These are phyloP conservation scores for Geotrichum reessii DNA, from an alignment of 1,139 yeast genomes.

Conservation along the genomic window DNA sequence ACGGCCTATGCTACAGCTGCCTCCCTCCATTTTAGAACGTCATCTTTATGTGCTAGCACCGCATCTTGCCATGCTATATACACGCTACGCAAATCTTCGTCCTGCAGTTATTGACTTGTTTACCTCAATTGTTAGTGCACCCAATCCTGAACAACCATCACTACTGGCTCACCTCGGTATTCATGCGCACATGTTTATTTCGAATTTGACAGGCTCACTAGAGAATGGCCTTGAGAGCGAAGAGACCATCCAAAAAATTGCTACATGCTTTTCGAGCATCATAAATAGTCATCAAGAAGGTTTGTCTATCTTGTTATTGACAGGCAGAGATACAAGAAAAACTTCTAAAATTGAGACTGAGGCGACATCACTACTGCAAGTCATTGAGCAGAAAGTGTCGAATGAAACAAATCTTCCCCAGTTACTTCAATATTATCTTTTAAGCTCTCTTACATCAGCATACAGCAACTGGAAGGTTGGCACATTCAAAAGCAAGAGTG, in stretches of 20 bases:
- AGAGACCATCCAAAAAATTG: constrained; percentile 48
- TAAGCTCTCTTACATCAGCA: constrained; percentile 34
- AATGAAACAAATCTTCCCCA: constrained; percentile 3
- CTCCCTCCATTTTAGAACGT: constrained; percentile 62
- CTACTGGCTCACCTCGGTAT: constrained; percentile 74
- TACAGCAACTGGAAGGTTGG: constrained; percentile 28
- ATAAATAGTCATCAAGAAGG: constrained; percentile 84
- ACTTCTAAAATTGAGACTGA: constrained; percentile 28
- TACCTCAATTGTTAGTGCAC: constrained; percentile 55
- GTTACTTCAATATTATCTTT: constrained; percentile 17
- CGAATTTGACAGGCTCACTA: constrained; percentile 55
- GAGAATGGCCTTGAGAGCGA: constrained; percentile 55
- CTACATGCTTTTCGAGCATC: constrained; percentile 60
- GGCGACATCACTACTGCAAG: constrained; percentile 44
- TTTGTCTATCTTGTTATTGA: constrained; percentile 65
- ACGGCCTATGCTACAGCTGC: constrained; percentile 45
- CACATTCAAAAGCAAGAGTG: constrained; percentile 7
- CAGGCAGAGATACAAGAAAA: constrained; percentile 55
- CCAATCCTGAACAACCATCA: constrained; percentile 56
- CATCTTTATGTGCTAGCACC: constrained; percentile 53
- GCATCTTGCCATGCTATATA: constrained; percentile 54
- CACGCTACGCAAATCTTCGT: constrained; percentile 46
- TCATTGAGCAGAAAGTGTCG: constrained; percentile 53
- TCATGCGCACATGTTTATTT: constrained; percentile 54
- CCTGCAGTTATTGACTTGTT: constrained; percentile 52